Percentiles rank a stretch among this genome's conserved stretches.
Evolutionary conservation across 495 filamentous ascomycete species (phyloP).

Genomic region (Aspergillus leporis): DNA sequence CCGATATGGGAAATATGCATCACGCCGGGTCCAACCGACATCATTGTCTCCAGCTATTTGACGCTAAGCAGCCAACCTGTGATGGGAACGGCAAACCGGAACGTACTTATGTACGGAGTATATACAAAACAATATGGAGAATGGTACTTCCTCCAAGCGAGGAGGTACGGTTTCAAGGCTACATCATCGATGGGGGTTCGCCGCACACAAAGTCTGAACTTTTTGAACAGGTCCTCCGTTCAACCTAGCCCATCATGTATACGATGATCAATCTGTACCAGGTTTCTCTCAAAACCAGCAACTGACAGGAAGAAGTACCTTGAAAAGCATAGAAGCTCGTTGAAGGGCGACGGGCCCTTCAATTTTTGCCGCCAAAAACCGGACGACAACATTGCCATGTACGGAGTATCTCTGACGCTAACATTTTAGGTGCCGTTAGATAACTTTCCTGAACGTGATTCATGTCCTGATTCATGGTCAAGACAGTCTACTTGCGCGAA

Average conservation of each 20-base stretch:
- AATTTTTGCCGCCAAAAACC: background rate
- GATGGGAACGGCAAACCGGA: background rate
- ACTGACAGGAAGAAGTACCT: background rate
- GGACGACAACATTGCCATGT: background rate
- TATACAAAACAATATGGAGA: background rate
- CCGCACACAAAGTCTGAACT: background rate
- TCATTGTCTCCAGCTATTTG: conserved; percentile 11
- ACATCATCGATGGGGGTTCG: background rate
- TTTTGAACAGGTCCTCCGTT: background rate
- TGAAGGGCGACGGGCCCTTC: background rate
- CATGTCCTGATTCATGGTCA: background rate
- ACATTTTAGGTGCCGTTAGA: background rate
- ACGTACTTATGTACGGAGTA: background rate
- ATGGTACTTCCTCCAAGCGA: background rate
- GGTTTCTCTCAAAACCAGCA: background rate
- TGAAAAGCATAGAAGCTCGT: background rate
- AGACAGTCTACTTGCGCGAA: background rate
- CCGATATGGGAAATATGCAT: conserved; percentile 2
- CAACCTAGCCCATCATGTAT: too few species aligned
- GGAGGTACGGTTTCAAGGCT: background rate
- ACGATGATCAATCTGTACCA: too few species aligned
- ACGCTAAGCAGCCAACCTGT: background rate
- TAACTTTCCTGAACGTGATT: background rate
- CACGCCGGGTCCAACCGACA: conserved; percentile 14
- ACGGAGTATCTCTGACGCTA: background rate